Conservation (phyloP, 306 rosid species). For the Glycine latifolia region DNA sequence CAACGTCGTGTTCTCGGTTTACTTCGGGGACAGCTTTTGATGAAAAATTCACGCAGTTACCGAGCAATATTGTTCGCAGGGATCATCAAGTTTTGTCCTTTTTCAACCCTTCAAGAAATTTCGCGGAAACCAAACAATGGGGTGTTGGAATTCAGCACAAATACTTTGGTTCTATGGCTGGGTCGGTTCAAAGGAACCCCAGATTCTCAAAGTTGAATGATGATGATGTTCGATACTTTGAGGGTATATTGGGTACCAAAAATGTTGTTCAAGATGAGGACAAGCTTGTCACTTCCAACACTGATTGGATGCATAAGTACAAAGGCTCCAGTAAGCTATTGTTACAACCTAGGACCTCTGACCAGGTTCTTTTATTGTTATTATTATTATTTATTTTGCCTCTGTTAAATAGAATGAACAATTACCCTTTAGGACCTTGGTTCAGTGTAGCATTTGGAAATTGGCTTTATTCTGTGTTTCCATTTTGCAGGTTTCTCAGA, state of each 20-base stretch:
- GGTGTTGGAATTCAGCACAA: slow-evolving; percentile 53
- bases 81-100: slow-evolving; percentile 39
- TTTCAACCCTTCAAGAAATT: slow-evolving; percentile 44
- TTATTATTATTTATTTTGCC: not conserved
- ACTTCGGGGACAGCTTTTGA: slow-evolving; percentile 6
- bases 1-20: slow-evolving; percentile 2
- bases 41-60: slow-evolving; percentile 29
- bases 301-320: slow-evolving; percentile 90
- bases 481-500: slow-evolving; percentile 72
- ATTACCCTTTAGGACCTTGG: slow-evolving; percentile 28
- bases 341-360: slow-evolving; percentile 75
- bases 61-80: slow-evolving; percentile 5
- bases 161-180: slow-evolving; percentile 56
- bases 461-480: not conserved
- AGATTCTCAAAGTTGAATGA: slow-evolving; percentile 68
- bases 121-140: slow-evolving; percentile 23
- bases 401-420: slow-evolving; percentile 15
- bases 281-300: slow-evolving; percentile 68
- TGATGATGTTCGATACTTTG: slow-evolving; percentile 72
- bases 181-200: slow-evolving; percentile 61
- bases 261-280: slow-evolving; percentile 86
- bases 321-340: slow-evolving; percentile 85
- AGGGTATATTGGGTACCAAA: slow-evolving; percentile 75
- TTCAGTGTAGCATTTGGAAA: slow-evolving; percentile 9
- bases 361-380: slow-evolving; percentile 65